Percentiles rank a stretch among this genome's conserved stretches.
phyloP scores from a whole-genome alignment of 768 basidiomycete species.

The Lactarius sanguifluus region DNA sequence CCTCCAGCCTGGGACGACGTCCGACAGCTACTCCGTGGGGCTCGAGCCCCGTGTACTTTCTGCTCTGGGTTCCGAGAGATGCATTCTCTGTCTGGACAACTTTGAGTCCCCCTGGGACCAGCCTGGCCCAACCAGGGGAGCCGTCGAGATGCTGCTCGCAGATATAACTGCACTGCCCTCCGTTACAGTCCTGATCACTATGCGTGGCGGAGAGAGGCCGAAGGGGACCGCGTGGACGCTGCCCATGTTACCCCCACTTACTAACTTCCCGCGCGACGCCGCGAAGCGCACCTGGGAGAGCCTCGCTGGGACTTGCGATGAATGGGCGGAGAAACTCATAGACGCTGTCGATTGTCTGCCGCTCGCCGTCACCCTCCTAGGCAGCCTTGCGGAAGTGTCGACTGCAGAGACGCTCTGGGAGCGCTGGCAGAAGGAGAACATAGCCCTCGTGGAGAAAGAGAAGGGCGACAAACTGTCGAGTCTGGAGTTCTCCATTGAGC shows the following conservation, averaged over 20 bases:
- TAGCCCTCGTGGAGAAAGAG: slow-evolving; percentile 21
- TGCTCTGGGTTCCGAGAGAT: slow-evolving; percentile 28
- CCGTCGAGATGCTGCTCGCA: slow-evolving; percentile 21
- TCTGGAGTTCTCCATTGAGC: slow-evolving; percentile 22
- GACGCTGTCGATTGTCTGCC: slow-evolving; percentile 22
- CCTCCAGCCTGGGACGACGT: slow-evolving; percentile 9
- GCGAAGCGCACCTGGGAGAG: slow-evolving; percentile 21
- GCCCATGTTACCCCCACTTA: slow-evolving; percentile 23
- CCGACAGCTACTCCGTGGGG: slow-evolving; percentile 8
- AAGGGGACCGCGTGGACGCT: slow-evolving; percentile 23
- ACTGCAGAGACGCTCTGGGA: slow-evolving; percentile 24
- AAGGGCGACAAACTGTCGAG: slow-evolving; percentile 19
- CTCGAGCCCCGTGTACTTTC: slow-evolving; percentile 19
- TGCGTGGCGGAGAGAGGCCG: slow-evolving; percentile 25
- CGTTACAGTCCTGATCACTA: slow-evolving; percentile 22
- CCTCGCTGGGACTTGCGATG: slow-evolving; percentile 17
- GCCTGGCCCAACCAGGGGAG: slow-evolving; percentile 10
- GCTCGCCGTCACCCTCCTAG: slow-evolving; percentile 24
- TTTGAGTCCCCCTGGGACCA: slow-evolving; percentile 44
- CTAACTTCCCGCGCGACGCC: slow-evolving; percentile 16
- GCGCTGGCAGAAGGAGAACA: slow-evolving; percentile 24
- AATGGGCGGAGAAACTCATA: slow-evolving; percentile 26
- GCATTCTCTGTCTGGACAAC: slow-evolving; percentile 41
- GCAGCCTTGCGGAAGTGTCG: slow-evolving; percentile 20
- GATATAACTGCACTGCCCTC: slow-evolving; percentile 19